Evolutionary conservation across 495 filamentous ascomycete genomes (phyloP), one percentile per base, ranked within the genome.

Genomic region (Sabuloglossum arenarium): DNA sequence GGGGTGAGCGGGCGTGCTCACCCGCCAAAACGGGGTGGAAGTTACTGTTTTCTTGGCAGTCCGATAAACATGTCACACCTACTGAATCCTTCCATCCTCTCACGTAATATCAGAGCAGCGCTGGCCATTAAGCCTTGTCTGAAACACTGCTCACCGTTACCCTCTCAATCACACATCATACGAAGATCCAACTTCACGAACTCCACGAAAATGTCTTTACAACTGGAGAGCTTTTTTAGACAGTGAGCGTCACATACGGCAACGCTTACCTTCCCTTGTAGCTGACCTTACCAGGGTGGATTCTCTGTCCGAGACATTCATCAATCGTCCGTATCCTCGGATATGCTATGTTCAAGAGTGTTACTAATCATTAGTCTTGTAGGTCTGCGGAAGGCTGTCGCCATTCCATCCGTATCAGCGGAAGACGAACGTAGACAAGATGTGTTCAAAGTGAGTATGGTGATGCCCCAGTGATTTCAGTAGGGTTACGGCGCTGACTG

Each of bases 381-480:
- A 81, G 78, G 78, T 61, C 79, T 98, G 53, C 76, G 85, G 61
- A 79, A 86, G 68, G 91, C 91, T 46, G 90, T 99, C 57, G 88
- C 88, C 42, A 99, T 99, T 59, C 91, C 93, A 5, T 97, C 91
- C 46, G 70, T 99, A 61, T 96, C 89, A 21, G 85, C 90, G 1
- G 88, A 95, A 57, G 86, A 90, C 61, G 81, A 81, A 60, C 82
- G 87, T 64, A 79, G 91, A 39, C 80, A 77, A 57, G 85, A 96
- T 74, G 91, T 98, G 58, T 78, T 98, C 64, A 81, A 71, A 63
- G 79, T 79, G 64, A 58, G 69, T 63, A 16, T 47, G 14, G 10
- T 5, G 10, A 14, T 32, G 28, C 11, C 12, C 1, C 21, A 8
- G 29, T 10, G 12, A 14, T n/a, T 42, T 30, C 9, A 25, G 5